A percentile compares a stretch with the other conserved stretches of the same genome.
phyloP scores from a whole-genome alignment of 345 rosid genomes.

The Erodium maritimum region DNA sequence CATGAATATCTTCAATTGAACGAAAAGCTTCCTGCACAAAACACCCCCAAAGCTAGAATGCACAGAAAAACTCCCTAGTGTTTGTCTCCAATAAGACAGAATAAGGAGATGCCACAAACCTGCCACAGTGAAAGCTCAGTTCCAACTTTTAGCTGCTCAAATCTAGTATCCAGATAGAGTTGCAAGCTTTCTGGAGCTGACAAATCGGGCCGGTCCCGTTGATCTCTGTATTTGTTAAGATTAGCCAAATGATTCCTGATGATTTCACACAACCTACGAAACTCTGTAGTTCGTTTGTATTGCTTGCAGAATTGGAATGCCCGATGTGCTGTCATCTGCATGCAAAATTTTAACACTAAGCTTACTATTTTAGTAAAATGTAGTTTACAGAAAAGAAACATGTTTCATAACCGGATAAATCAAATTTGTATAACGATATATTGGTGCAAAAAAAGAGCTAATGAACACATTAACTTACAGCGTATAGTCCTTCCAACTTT shows the following conservation, averaged over 20 bases:
- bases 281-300: constrained; percentile 86
- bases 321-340: constrained; percentile 93
- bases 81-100: background rate
- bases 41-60: too few relatives aligned
- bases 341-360: constrained; percentile 5
- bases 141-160: constrained; percentile 94
- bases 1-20: constrained; percentile 89
- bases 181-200: constrained; percentile 92
- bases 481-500: constrained; percentile 90
- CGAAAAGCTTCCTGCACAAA: constrained; percentile 85
- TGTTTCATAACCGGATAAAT: too few relatives aligned
- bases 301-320: constrained; percentile 99
- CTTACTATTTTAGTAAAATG: too few relatives aligned
- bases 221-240: constrained; percentile 91
- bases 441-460: too few relatives aligned
- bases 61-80: too few relatives aligned
- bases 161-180: constrained; percentile 85
- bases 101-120: constrained; percentile 23
- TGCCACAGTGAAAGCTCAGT: constrained; percentile 95
- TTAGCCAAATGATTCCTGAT: constrained; percentile 87
- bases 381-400: too few relatives aligned
- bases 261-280: constrained; percentile 91
- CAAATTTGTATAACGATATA: too few relatives aligned
- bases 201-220: constrained; percentile 95
- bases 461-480: too few relatives aligned